phyloP scores from a whole-genome alignment of 73 alveolate genomes.

The Paramecium caudatum region DNA sequence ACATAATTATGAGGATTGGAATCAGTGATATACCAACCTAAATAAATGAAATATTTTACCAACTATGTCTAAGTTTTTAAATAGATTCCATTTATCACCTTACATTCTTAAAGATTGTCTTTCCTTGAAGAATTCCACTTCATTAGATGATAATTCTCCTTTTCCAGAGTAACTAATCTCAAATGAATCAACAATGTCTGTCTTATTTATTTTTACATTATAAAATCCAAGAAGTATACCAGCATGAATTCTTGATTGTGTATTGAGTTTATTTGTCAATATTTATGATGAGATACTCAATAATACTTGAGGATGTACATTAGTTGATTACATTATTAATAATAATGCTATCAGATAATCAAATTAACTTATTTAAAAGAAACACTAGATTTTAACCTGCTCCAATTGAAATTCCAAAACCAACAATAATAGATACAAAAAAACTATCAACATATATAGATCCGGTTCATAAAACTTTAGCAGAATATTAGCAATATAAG shows the following conservation, averaged over 20 bases:
- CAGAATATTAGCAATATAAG: constrained; percentile 56
- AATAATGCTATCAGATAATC: constrained; percentile 26
- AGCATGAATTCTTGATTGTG: not conserved
- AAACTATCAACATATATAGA: constrained; percentile 2
- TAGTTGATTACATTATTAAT: constrained; percentile 49
- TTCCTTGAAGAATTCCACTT: constrained; percentile 8
- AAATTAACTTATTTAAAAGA: constrained; percentile 26
- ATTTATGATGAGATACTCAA: constrained; percentile 27
- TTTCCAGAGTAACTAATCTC: constrained; percentile 18
- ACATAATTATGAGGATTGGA: not conserved
- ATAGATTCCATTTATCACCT: constrained; percentile 69
- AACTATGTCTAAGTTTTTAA: constrained; percentile 52
- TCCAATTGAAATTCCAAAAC: constrained; percentile 2
- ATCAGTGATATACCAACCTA: constrained; percentile 68
- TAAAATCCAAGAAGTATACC: constrained; percentile 32
- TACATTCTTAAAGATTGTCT: constrained; percentile 6
- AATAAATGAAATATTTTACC: not conserved
- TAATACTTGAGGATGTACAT: constrained; percentile 62
- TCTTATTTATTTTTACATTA: constrained; percentile 30
- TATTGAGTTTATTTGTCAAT: not conserved
- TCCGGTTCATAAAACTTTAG: constrained; percentile 32
- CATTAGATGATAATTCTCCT: not conserved
- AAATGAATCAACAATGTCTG: constrained; percentile 56
- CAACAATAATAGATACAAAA: constrained; percentile 11
- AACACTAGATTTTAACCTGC: not conserved